Base-by-base conservation (phyloP, 257 asterid species). In the Penstemon newberryi region DNA sequence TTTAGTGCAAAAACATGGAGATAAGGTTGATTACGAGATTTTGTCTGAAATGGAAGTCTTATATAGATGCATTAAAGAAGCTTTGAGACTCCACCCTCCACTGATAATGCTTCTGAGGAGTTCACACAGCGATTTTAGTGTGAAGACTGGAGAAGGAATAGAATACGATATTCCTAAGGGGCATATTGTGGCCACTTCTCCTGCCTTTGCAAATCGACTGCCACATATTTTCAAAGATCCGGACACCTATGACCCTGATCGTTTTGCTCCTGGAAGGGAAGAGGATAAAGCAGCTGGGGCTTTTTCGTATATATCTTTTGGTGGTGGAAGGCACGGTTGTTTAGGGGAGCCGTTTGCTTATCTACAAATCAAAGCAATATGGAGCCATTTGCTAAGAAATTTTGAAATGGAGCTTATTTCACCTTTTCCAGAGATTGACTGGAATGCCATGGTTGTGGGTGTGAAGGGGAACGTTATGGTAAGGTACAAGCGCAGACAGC, bases 241-340 rank as follows among this genome's bases (percentile, higher is more conserved):
- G 0, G 90, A 90, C 41, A 66, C 75, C 7, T 92, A 81, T 1
- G 97, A 90, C 78, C 98, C 98, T 2, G 98, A 88, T 54, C 83
- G 98, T 77, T 92, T 7, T 46, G 8, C 51, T 7, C 51, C 10
- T 5, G 9, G 10, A 12, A 46, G 51, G 10, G 51, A 46, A 7
- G 9, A 46, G 9, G 51, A 46, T 46, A 9, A 46, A 6, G 10
- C 10, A 5, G 85, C 97, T 0, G 98, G 98, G 52, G 95, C 96
- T 0, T 92, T 92, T 76, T 92, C 98, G 0, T 90, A 92, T 79
- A 89, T 92, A 33, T 88, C 98, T 3, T 92, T 90, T 15, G 98
- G 98, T 6, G 97, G 98, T 3, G 98, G 98, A 46, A 85, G 97
- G 82, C 98, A 92, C 5, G 98, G 97, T 3, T 92, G 97, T 71